Evolutionary conservation across 495 filamentous ascomycete species (phyloP), one percentile per base, ranked within the genome.

Genomic region (Tuber umbilicatum): DNA sequence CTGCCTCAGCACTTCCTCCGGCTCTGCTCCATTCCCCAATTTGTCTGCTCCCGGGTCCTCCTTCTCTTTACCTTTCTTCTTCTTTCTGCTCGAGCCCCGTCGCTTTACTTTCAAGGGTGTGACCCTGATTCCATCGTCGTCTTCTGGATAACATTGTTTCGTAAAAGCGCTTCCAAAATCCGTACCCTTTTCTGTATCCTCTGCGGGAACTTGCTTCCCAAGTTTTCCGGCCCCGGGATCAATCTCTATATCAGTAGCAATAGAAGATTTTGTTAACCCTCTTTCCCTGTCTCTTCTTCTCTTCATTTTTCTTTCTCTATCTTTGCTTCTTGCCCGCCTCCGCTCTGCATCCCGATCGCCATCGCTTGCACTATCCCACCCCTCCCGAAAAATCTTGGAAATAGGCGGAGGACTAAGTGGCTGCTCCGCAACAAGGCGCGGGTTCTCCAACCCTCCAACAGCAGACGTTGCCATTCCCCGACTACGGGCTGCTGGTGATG

Each of bases 61-160:
- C 40, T 77, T 79, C 17, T 79, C 79, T 40, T 81, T 75, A 64
- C 75, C 82, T 70, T 80, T 80, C 55, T 73, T 80, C 69, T 76
- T 73, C 39, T 75, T 76, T 12, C 80, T 78, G 43, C 78, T 77
- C 16, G 79, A 81, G 12, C 76, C 73, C 35, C 78, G 78, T 31
- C 78, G 67, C 70, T 81, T 81, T 45, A 77, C 72, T 50, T 73
- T 77, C 71, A 81, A 73, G 12, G 81, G 80, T 35, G 73, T 42
- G 67, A 82, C 73, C 68, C 80, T 80, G 14, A 82, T 82, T n/a
- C 80, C 80, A 16, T 82, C 80, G 7, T 82, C 80, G 40, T 82
- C 80, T 50, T 79, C 79, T 73, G 42, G 40, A 35, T 64, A 35
- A 31, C 35, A 12, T 35, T 64, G 27, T 19, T 64, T 64, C 12